Evolutionary conservation across 192 early-diverging fungal genomes (phyloP).

Genomic region (Obelidium mucronatum): DNA sequence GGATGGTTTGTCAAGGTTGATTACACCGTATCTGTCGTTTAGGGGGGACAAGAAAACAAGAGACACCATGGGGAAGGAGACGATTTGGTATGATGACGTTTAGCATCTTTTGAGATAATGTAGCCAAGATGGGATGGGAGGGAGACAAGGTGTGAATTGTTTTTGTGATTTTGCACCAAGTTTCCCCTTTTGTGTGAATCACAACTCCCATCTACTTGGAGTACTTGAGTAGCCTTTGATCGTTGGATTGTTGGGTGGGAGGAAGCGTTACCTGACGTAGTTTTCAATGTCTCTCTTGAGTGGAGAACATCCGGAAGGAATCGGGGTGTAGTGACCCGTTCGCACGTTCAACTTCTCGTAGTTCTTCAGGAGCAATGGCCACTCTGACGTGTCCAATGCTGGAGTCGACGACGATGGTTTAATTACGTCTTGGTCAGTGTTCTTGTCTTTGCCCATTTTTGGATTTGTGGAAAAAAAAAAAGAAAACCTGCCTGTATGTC

Average conservation of each 20-base stretch:
- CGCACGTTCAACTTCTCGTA: conserved; percentile 86
- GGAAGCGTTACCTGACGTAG: conserved; percentile 77
- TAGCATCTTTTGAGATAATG: too few species aligned
- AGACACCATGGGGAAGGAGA: neutral
- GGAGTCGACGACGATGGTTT: conserved; percentile 84
- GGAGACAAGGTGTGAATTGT: too few species aligned
- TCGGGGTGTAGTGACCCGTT: conserved; percentile 98
- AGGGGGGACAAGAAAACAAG: neutral
- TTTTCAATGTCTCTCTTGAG: conserved; percentile 90
- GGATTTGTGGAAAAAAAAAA: conserved; percentile 9
- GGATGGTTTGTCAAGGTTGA: conserved; percentile 99
- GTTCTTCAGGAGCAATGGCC: conserved; percentile 94
- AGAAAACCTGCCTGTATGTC: neutral
- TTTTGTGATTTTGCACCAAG: too few species aligned
- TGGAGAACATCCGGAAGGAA: conserved; percentile 92
- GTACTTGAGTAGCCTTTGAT: too few species aligned
- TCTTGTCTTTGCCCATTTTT: conserved; percentile 25
- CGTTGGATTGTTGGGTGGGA: too few species aligned
- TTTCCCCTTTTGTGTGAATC: too few species aligned
- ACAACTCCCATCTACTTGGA: too few species aligned
- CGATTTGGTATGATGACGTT: too few species aligned
- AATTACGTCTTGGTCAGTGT: conserved; percentile 62
- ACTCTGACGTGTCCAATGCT: conserved; percentile 88
- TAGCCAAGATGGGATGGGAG: too few species aligned
- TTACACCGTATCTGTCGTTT: conserved; percentile 85